Evolutionary conservation across 1,139 yeast genomes (phyloP).

Genomic region (Saccharomyces hybrid): DNA sequence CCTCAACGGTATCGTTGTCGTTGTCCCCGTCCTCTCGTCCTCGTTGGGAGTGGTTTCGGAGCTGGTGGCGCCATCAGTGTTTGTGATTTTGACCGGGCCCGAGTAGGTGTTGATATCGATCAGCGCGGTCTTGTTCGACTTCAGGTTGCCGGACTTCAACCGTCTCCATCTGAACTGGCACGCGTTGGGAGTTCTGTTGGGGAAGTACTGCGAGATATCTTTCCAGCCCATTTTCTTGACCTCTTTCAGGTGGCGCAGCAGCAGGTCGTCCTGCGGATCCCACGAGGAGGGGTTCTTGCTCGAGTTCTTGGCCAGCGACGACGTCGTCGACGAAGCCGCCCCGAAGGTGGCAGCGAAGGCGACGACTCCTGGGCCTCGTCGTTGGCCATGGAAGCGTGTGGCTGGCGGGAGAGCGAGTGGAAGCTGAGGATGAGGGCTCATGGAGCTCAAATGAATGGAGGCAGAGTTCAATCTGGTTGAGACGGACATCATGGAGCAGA

Average conservation of each 20-base stretch:
- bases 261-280: slow-evolving; percentile 66
- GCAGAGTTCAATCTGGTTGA: slow-evolving; percentile 10
- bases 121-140: slow-evolving; percentile 42
- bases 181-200: slow-evolving; percentile 66
- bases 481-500: slow-evolving; percentile 10
- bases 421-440: slow-evolving; percentile 14
- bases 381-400: neutral
- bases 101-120: slow-evolving; percentile 21
- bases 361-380: neutral
- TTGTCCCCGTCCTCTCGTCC: too few species aligned
- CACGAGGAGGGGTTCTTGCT: slow-evolving; percentile 56
- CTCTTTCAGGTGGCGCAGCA: slow-evolving; percentile 63
- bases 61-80: neutral
- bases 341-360: slow-evolving; percentile 1
- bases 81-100: slow-evolving; percentile 11
- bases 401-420: slow-evolving; percentile 12
- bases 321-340: slow-evolving; percentile 3
- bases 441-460: slow-evolving; percentile 10
- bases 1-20: neutral
- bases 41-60: too few species aligned
- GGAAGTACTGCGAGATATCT: slow-evolving; percentile 61
- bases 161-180: slow-evolving; percentile 78
- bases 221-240: slow-evolving; percentile 70
- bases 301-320: slow-evolving; percentile 5
- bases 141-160: slow-evolving; percentile 54